Evolutionary conservation across 116 monocot genomes (phyloP).

Genomic region (Iris pallida): DNA sequence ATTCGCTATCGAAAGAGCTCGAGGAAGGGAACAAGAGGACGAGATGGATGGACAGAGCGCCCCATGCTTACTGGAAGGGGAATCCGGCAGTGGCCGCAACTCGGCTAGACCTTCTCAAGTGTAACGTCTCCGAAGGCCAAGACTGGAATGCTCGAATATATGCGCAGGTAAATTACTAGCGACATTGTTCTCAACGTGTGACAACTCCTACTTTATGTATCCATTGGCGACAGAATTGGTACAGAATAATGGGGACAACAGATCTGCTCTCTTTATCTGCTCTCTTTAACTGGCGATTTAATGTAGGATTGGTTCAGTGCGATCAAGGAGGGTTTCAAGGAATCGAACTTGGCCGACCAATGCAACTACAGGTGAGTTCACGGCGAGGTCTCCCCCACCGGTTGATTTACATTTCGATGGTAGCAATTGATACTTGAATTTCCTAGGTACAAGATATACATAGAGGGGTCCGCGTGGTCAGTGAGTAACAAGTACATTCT

Average conservation of each 20-base stretch:
- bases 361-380: constrained; percentile 34
- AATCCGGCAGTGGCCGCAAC: constrained; percentile 31
- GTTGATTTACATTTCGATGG: too few relatives aligned
- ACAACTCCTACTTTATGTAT: too few relatives aligned
- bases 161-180: constrained; percentile 27
- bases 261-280: too few relatives aligned
- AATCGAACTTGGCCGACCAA: constrained; percentile 39
- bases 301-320: constrained; percentile 42
- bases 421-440: neutral
- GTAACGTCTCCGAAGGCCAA: constrained; percentile 24
- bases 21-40: constrained; percentile 19
- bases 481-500: constrained; percentile 56
- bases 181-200: too few relatives aligned
- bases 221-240: too few relatives aligned
- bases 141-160: constrained; percentile 54
- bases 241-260: too few relatives aligned
- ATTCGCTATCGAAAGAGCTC: constrained; percentile 13
- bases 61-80: constrained; percentile 47
- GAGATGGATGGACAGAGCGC: constrained; percentile 26
- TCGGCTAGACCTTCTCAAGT: constrained; percentile 24
- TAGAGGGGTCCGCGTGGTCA: constrained; percentile 45
- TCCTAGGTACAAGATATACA: constrained; percentile 38
- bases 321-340: constrained; percentile 31
- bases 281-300: too few relatives aligned
- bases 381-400: too few relatives aligned